A percentile compares a stretch with the other conserved stretches of the same genome.
Conservation (phyloP, 2,329 filamentous ascomycete species). For the Bipolaris zeicola region DNA sequence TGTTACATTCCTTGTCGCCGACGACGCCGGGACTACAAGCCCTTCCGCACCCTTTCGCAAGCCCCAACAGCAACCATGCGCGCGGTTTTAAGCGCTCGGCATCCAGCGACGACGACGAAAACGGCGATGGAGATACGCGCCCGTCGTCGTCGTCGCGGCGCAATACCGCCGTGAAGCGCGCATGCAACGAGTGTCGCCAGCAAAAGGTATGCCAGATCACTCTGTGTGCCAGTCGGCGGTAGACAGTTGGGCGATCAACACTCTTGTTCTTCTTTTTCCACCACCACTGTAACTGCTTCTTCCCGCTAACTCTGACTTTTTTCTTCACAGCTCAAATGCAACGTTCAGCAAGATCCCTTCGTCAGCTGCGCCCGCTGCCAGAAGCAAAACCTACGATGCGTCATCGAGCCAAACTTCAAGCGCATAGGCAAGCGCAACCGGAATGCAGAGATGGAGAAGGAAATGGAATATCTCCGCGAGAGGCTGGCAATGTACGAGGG, state of each 20-base stretch:
- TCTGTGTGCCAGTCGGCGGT: not conserved
- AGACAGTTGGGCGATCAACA: not conserved
- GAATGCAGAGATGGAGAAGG: constrained; percentile 85
- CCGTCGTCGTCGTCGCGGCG: constrained; percentile 35
- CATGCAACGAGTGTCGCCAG: constrained; percentile 84
- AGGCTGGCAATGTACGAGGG: constrained; percentile 67
- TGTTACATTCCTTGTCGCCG: constrained; percentile 35
- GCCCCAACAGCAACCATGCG: constrained; percentile 37
- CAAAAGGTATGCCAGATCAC: constrained; percentile 69
- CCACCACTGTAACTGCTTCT: not conserved
- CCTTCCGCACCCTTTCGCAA: constrained; percentile 35
- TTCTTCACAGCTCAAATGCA: constrained; percentile 71
- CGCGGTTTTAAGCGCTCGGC: constrained; percentile 46
- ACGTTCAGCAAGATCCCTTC: constrained; percentile 82
- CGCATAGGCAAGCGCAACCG: constrained; percentile 80
- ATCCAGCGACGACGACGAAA: constrained; percentile 47
- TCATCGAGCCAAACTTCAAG: constrained; percentile 88
- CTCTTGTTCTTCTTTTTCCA: not conserved
- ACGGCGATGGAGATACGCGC: constrained; percentile 37
- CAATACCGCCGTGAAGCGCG: constrained; percentile 63
- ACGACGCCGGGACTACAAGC: constrained; percentile 38
- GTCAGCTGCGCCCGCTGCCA: constrained; percentile 77
- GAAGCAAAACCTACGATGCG: constrained; percentile 80
- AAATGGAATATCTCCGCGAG: constrained; percentile 66
- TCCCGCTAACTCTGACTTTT: constrained; percentile 25